Evolutionary conservation across 352 stramenopile genomes (phyloP), one percentile per base, ranked within the genome.

Genomic region (Pythium aquatile): DNA sequence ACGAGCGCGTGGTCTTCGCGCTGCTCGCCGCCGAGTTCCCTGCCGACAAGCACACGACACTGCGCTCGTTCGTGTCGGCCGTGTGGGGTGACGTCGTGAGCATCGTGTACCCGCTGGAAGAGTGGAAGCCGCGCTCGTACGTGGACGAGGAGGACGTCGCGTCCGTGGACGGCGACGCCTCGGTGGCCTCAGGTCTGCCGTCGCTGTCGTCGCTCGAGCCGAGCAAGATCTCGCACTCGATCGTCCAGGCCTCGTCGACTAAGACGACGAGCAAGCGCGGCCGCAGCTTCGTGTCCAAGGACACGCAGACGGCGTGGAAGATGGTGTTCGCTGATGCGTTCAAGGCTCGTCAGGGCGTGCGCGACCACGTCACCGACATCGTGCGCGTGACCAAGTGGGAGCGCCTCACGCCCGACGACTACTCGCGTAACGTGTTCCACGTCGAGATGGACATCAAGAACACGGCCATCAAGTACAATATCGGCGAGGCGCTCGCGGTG

Each of bases 361-460:
- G 82, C 54, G 78, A 88, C 58, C 83, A 91, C 68, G 81, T 90
- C 52, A 86, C 86, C 40, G 79, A 85, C 33, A 54, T 94, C 16
- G 80, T 92, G 56, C 74, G 65, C 26, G 81, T 94, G 51, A 92
- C 81, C 52, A 90, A 90, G 59, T 92, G 83, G 77, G 71, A 90
- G 63, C 82, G 87, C 29, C 72, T 96, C 44, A 96, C 87, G 16
- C 87, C 87, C 1, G 61, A 57, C 13, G 83, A 91, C 65, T 96
- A 96, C 75, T 80, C 76, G 63, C 84, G 87, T 39, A 92, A 96
- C 67, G 87, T 96, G 37, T 92, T 93, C 74, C 87, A 94, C 70
- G 58, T 94, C 49, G 84, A 92, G 61, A 91, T 96, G 76, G 87
- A 94, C 73, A 93, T 88, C 54, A 87, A 66, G 24, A 85, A 85